phyloP scores from a whole-genome alignment of 306 rosid genomes.

The Geum urbanum region DNA sequence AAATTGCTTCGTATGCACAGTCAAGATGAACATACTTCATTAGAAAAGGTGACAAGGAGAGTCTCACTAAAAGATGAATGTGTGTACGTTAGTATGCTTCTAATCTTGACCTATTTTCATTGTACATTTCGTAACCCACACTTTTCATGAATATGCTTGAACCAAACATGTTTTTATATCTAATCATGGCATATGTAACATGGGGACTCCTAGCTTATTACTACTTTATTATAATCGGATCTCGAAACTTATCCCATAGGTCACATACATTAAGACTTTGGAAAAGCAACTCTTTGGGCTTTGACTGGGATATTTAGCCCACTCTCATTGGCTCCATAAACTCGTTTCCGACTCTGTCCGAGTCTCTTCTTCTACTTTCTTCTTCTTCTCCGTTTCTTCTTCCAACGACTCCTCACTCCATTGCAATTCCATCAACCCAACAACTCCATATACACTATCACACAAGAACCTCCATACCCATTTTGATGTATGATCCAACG shows the following conservation, averaged over 20 bases:
- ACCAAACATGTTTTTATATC: too few species aligned
- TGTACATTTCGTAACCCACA: too few species aligned
- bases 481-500: neutral
- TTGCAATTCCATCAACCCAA: slow-evolving; percentile 2
- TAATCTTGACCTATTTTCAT: too few species aligned
- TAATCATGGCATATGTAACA: neutral
- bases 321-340: neutral
- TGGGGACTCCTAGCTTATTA: neutral
- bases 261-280: neutral
- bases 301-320: neutral
- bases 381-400: neutral
- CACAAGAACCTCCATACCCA: neutral
- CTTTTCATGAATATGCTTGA: too few species aligned
- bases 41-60: too few species aligned
- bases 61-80: too few species aligned
- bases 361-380: neutral
- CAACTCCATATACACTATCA: neutral
- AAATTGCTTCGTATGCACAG: too few species aligned
- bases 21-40: too few species aligned
- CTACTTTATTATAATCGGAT: neutral
- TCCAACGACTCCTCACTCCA: neutral
- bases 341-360: neutral
- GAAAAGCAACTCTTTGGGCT: neutral
- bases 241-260: neutral
- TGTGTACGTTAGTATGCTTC: too few species aligned